Evolutionary conservation across 352 stramenopile genomes (phyloP).

Genomic region (Phytophthora chlamydospora): DNA sequence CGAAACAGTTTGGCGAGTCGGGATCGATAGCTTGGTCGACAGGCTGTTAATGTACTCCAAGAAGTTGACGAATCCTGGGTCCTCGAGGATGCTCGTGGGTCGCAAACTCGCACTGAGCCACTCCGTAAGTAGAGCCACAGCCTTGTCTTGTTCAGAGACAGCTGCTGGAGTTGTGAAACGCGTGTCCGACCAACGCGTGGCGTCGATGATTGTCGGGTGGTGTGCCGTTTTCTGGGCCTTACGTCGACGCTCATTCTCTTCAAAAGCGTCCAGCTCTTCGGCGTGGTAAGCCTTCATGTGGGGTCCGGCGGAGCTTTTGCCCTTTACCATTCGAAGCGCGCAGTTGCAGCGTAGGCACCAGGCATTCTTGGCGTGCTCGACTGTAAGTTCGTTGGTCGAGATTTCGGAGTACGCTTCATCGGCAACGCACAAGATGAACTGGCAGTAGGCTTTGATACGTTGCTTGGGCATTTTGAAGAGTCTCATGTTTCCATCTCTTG

Average conservation of each 20-base stretch:
- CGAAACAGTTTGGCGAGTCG: background rate
- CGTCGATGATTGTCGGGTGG: no score
- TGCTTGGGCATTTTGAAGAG: no score
- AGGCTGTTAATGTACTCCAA: background rate
- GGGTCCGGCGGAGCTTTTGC: background rate
- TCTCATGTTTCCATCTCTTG: no score
- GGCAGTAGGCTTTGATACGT: background rate
- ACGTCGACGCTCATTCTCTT: background rate
- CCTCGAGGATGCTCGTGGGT: background rate
- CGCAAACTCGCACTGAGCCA: background rate
- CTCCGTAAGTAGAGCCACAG: background rate
- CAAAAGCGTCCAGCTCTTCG: background rate
- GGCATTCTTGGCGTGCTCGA: background rate
- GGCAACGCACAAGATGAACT: background rate
- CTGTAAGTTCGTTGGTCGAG: background rate
- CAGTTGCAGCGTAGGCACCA: background rate
- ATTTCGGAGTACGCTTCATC: background rate
- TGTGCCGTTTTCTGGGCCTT: background rate
- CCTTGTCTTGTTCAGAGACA: background rate
- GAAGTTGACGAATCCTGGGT: background rate
- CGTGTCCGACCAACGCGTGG: no score
- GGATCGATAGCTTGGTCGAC: background rate
- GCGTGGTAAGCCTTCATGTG: background rate
- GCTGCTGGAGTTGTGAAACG: background rate
- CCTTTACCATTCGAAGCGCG: background rate